Percentiles rank a stretch among this genome's conserved stretches.
Evolutionary conservation across 441 rosid species (phyloP).

Genomic region (Macaranga tanarius): DNA sequence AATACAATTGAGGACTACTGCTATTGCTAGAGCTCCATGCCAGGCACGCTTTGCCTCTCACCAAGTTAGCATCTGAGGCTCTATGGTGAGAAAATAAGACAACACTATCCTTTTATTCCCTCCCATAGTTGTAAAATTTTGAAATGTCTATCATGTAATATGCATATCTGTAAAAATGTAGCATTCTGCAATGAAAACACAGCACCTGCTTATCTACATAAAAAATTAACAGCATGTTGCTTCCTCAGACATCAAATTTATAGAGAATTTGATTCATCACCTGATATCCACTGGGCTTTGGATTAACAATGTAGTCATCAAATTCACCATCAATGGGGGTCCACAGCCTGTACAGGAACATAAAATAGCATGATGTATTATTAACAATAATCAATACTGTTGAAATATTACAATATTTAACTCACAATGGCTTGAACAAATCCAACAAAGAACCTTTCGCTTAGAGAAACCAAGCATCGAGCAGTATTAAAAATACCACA

Average conservation of each 20-base stretch:
- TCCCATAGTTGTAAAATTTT: not conserved
- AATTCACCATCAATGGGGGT: constrained; percentile 77
- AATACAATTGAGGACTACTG: too few relatives aligned
- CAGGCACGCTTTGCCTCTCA: too few relatives aligned
- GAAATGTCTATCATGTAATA: not conserved
- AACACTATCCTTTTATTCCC: not conserved
- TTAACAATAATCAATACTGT: not conserved
- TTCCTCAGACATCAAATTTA: not conserved
- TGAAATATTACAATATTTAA: not conserved
- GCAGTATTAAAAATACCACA: not conserved
- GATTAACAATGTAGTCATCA: constrained; percentile 80
- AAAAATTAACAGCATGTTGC: not conserved
- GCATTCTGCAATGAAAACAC: not conserved
- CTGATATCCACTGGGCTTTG: constrained; percentile 85
- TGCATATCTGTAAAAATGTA: not conserved
- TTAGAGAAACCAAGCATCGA: constrained; percentile 1
- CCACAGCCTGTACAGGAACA: constrained; percentile 60
- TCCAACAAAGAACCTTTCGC: not conserved
- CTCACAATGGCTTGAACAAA: not conserved
- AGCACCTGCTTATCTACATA: not conserved
- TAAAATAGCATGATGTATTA: not conserved
- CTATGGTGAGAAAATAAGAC: not conserved
- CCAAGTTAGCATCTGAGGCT: not conserved
- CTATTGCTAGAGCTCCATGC: too few relatives aligned
- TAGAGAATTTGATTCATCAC: constrained; percentile 30